Evolutionary conservation across 768 basidiomycete genomes (phyloP).

Genomic region (Coprinellus aureogranulatus): DNA sequence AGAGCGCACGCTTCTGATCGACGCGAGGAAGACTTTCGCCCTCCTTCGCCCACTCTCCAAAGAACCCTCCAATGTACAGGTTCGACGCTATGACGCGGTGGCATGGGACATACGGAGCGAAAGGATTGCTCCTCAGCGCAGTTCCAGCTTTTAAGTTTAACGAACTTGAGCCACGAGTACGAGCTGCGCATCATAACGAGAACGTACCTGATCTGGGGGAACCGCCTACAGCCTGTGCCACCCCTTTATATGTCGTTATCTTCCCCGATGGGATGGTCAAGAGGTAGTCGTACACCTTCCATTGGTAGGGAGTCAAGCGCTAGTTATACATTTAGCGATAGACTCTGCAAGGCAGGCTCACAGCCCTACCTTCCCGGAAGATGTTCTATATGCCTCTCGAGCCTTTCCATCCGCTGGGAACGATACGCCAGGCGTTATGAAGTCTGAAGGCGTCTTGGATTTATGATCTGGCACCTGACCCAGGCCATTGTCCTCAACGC

Average conservation of each 20-base stretch:
- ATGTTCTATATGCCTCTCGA: constrained; percentile 30
- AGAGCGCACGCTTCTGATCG: constrained; percentile 47
- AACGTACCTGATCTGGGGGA: constrained; percentile 62
- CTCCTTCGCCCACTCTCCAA: constrained; percentile 57
- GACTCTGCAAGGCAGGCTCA: neutral
- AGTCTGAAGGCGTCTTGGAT: too few species aligned
- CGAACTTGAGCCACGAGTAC: neutral
- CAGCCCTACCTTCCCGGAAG: constrained; percentile 32
- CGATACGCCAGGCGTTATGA: neutral
- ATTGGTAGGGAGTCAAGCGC: constrained; percentile 52
- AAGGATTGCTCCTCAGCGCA: constrained; percentile 64
- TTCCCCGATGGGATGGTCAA: constrained; percentile 48
- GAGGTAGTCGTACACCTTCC: constrained; percentile 59
- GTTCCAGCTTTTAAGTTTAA: constrained; percentile 46
- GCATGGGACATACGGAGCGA: constrained; percentile 65
- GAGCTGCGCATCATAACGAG: neutral
- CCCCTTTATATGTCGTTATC: constrained; percentile 56
- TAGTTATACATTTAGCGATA: constrained; percentile 17
- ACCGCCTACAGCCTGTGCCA: constrained; percentile 51
- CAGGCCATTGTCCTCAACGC: too few species aligned
- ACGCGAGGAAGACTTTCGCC: constrained; percentile 40
- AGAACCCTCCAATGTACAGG: constrained; percentile 60
- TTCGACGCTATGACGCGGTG: constrained; percentile 67
- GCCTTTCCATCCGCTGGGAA: constrained; percentile 18
- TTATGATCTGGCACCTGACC: too few species aligned